Base-by-base conservation (phyloP, 805 yeast genomes). In the Pichia insulana region DNA sequence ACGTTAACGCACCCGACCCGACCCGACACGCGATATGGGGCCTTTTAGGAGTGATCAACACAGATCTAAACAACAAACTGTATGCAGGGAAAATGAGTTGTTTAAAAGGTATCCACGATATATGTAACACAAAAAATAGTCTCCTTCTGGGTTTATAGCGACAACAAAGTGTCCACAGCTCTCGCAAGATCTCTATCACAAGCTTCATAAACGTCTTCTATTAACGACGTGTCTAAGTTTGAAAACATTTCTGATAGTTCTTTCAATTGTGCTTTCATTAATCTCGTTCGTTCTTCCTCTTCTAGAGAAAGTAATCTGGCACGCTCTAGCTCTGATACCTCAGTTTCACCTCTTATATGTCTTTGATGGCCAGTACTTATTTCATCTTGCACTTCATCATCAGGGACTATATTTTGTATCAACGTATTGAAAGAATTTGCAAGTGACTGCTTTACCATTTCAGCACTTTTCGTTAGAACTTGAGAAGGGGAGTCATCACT, bases 381-480 rank as follows among this genome's bases (percentile, higher is more conserved):
- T 22, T 22, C 25, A 6, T 5, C 25, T 22, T 8, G 25, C 8
- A 22, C 25, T n/a, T 13, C 39, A n/a, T 31, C 38, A 1, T 36
- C 48, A 4, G 41, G 12, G 9, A 39, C 38, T 7, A 48, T 47
- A 18, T 40, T 43, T 28, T 53, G 51, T 36, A 57, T 47, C 4
- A 59, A 42, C 18, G 44, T 50, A 7, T 45, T 42, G 28, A 63
- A 50, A 12, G 59, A 53, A 43, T 52, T 54, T 8, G 61, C 51
- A 7, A 63, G 39, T 12, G 65, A 58, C 41, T 63, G 67, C 41
- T 61, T 63, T 50, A 64, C 51, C 47, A 59, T 43, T 38, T 57
- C 65, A 2, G 69, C 69, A 11, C 66, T 61, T 35, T 59, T 63
- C 2, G 63, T 59, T 25, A 64, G 40, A 6, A 62, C 63, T 37